Evolutionary conservation across 2,329 filamentous ascomycete species (phyloP).

Genomic region (Lachnum nothofagi): DNA sequence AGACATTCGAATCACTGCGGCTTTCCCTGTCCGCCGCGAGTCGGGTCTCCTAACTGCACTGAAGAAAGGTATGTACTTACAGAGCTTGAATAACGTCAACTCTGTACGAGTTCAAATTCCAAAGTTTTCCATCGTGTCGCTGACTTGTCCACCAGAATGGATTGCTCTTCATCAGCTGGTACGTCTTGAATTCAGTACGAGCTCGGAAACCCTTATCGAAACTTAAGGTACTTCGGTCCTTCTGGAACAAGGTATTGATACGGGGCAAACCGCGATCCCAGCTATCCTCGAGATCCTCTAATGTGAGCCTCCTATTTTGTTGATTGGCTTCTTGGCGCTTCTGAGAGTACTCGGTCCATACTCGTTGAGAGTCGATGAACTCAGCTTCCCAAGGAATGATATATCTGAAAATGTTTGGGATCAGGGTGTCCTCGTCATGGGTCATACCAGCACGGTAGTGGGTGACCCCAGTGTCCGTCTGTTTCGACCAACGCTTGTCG

Average conservation of each 20-base stretch:
- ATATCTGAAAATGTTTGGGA: slow-evolving; percentile 98
- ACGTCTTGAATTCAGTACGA: slow-evolving; percentile 94
- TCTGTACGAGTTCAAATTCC: slow-evolving; percentile 93
- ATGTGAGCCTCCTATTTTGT: slow-evolving; percentile 87
- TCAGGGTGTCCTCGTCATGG: slow-evolving; percentile 93
- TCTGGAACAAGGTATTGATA: slow-evolving; percentile 99
- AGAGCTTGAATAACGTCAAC: slow-evolving; percentile 91
- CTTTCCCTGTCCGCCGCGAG: no score
- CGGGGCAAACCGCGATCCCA: slow-evolving; percentile 96
- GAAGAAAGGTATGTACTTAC: no score
- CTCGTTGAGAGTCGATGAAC: slow-evolving; percentile 96
- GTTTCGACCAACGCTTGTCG: slow-evolving; percentile 97
- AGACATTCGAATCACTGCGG: no score
- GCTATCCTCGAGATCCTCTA: slow-evolving; percentile 95
- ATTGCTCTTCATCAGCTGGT: slow-evolving; percentile 98
- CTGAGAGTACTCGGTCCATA: slow-evolving; percentile 99
- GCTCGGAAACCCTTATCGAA: slow-evolving; percentile 98
- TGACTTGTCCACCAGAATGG: slow-evolving; percentile 99
- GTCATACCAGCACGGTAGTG: slow-evolving; percentile 98
- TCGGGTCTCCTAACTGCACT: no score
- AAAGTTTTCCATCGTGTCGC: slow-evolving; percentile 92
- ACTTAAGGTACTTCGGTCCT: slow-evolving; percentile 90
- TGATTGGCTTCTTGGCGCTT: slow-evolving; percentile 96
- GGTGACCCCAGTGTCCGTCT: slow-evolving; percentile 94
- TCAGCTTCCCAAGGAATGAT: slow-evolving; percentile 99